Base-by-base conservation (phyloP, 768 basidiomycete species). In the Naematelia aurantialba region DNA sequence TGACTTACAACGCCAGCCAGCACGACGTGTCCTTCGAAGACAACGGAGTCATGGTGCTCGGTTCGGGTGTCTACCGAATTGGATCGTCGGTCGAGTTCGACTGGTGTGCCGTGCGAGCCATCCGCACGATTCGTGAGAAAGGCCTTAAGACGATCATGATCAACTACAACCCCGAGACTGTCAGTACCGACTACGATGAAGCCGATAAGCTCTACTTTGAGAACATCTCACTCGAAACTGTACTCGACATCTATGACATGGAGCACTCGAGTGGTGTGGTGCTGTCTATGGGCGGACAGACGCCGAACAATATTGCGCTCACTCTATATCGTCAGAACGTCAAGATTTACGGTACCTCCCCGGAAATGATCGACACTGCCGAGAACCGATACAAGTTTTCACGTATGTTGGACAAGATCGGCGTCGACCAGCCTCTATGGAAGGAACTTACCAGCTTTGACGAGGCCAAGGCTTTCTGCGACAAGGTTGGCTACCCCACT, bases 381-480 rank as follows among this genome's bases (percentile, higher is more conserved):
- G 94, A 99, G 82, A 98, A 99, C 76, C 83, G 94, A 62, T 98
- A 89, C 88, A 99, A 99, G 81, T 99, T 99, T 82, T 98, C 94
- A 52, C 91, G 96, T 56, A 83, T 98, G 75, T 79, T 98, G 61
- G 96, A 99, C 74, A 91, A 91, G 74, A 96, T 98, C 58, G 92
- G 87, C n/a, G 94, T 99, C 46, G 94, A 99, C 78, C 94, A 98
- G 79, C 94, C 94, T 1, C 79, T 83, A 63, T 98, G 94, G 94
- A 97, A 92, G 81, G 94, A 98, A 77, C 82, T 98, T 46, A 89
- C 91, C 39, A 89, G 87, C 71, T 89, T 90, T 70, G 85, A 88
- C 30, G 91, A 91, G 66, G 96, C 96, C 1, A 79, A 85, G 59
- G 72, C 82, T 26, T 99, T 99, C 83, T 98, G 96, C 77, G 83